Evolutionary conservation across 495 filamentous ascomycete species (phyloP).

Genomic region (Podospora didyma): DNA sequence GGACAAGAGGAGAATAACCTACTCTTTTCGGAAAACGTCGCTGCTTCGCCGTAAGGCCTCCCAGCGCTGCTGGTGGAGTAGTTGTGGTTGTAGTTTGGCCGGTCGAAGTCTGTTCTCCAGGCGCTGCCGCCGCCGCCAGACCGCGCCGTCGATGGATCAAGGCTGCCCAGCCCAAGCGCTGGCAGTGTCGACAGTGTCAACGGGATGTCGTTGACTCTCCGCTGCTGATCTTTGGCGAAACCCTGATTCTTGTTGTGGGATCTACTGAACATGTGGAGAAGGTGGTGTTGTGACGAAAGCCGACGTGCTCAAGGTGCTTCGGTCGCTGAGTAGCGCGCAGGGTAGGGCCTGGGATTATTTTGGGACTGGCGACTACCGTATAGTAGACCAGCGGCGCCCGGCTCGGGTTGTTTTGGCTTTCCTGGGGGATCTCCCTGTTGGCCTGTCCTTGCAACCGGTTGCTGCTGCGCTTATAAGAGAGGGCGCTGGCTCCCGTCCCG

Average conservation of each 20-base stretch:
- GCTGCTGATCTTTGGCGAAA: constrained; percentile 33
- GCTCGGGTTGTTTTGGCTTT: constrained; percentile 14
- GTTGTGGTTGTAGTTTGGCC: constrained; percentile 18
- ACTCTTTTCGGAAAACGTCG: constrained; percentile 44
- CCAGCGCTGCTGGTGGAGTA: constrained; percentile 24
- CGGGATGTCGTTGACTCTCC: constrained; percentile 28
- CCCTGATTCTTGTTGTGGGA: constrained; percentile 37
- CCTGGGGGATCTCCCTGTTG: constrained; percentile 25
- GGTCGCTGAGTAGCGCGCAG: constrained; percentile 7
- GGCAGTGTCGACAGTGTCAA: constrained; percentile 27
- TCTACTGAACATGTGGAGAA: constrained; percentile 47
- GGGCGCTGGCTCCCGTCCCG: constrained; percentile 14
- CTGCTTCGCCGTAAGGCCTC: constrained; percentile 22
- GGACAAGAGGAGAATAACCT: constrained; percentile 18
- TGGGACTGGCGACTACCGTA: neutral
- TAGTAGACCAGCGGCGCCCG: neutral
- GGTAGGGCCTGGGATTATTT: constrained; percentile 10
- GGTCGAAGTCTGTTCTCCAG: constrained; percentile 33
- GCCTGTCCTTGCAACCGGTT: constrained; percentile 10
- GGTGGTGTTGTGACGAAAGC: constrained; percentile 9
- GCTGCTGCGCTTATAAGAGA: constrained; percentile 11
- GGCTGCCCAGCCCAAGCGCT: constrained; percentile 34
- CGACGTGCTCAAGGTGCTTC: constrained; percentile 10
- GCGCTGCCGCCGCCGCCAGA: constrained; percentile 27
- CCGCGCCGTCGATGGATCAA: constrained; percentile 34